phyloP scores from a whole-genome alignment of 2,329 filamentous ascomycete genomes.

The Fusarium longipes region DNA sequence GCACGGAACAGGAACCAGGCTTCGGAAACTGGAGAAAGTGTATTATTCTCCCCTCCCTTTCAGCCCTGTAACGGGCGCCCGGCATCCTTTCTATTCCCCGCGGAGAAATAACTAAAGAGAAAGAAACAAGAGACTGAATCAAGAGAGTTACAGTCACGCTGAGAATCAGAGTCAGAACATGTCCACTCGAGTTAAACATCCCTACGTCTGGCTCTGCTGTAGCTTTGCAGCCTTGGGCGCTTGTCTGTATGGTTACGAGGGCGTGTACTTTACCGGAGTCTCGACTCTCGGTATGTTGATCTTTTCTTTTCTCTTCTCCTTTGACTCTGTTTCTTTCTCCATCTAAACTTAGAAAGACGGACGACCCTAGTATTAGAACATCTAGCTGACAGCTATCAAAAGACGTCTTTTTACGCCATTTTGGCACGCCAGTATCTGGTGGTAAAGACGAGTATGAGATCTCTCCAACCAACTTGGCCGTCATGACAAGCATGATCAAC shows the following conservation, averaged over 20 bases:
- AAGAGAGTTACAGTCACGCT: neutral
- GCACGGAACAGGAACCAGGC: neutral
- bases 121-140: constrained; percentile 33
- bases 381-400: neutral
- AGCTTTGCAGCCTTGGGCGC: constrained; percentile 53
- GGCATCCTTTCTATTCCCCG: neutral
- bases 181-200: constrained; percentile 38
- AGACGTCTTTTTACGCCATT: constrained; percentile 51
- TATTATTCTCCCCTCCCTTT: neutral
- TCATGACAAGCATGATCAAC: constrained; percentile 55
- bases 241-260: constrained; percentile 53
- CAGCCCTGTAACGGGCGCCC: constrained; percentile 24
- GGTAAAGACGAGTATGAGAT: constrained; percentile 47
- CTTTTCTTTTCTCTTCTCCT: neutral
- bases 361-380: neutral
- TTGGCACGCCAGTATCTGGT: constrained; percentile 43
- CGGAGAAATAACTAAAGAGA: neutral
- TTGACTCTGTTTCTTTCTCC: neutral
- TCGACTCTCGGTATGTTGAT: constrained; percentile 48
- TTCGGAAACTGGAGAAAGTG: neutral
- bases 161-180: neutral
- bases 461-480: constrained; percentile 35
- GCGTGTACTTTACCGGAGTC: constrained; percentile 52
- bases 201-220: constrained; percentile 49
- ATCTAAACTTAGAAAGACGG: neutral